Evolutionary conservation across 2,329 filamentous ascomycete genomes (phyloP), one percentile per base, ranked within the genome.

Genomic region (Aaosphaeria pasadenensis): DNA sequence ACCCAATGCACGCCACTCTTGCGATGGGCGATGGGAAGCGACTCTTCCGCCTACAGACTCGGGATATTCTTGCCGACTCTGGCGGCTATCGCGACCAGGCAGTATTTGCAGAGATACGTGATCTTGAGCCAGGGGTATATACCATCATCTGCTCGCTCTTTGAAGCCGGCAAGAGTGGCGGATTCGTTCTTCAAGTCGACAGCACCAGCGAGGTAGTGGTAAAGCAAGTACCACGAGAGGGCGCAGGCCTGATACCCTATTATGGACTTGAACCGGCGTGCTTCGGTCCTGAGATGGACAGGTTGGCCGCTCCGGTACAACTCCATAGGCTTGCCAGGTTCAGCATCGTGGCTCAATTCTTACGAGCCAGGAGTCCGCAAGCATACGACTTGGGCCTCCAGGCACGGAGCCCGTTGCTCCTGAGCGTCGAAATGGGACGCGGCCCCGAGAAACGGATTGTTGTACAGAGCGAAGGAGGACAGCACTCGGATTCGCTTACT

Each of bases 121-220:
- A 74, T 17, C 73, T 96, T 13, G 83, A 85, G 36, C 74, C 82
- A 1, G 92, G 92, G 0, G 78, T 78, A 0, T 99, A 97, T 69
- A 96, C 89, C 0, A 79, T 96, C 47, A 87, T 96, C 5, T 92
- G 88, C 65, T 96, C 90, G 2, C 95, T 92, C 0, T 97, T 95
- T 66, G 90, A 95, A 53, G 80, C 86, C 0, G 87, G 86, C 6
- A 89, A 95, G 62, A 75, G 83, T 1, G 88, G 87, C 4, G 77
- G 79, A 43, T 97, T 95, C 62, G 82, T 79, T 1, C 76, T 99
- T 6, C 82, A 84, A 48, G 78, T 96, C n/a, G 84, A 85, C 42
- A 85, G 87, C 32, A 82, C 79, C 46, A 66, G 73, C 2, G 74
- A 79, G 0, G 79, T 85, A 35, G 60, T 69, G 1, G 65, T 95